A percentile compares a stretch with the other conserved stretches of the same genome.
These are phyloP conservation scores for Cyclocybe aegerita DNA, from an alignment of 768 basidiomycete species.

Conservation along the genomic window DNA sequence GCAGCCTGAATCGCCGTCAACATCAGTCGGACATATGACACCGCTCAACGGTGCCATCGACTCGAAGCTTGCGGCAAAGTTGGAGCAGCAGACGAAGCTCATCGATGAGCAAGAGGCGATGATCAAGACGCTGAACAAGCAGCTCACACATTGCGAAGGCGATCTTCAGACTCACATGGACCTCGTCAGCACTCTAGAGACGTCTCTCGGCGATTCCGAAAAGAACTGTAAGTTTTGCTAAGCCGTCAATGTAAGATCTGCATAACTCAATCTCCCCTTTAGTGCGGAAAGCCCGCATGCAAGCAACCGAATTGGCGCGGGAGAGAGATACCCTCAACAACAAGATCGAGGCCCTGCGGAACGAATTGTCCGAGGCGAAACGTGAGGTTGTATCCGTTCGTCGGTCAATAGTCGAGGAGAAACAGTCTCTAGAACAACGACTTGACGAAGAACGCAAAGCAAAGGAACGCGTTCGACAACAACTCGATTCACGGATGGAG, in stretches of 20 bases:
- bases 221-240: conserved; percentile 72
- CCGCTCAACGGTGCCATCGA: conserved; percentile 48
- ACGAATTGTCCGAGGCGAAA: conserved; percentile 75
- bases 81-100: conserved; percentile 75
- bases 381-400: conserved; percentile 77
- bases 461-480: conserved; percentile 87
- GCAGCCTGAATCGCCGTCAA: conserved; percentile 64
- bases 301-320: conserved; percentile 84
- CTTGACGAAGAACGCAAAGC: conserved; percentile 84
- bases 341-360: conserved; percentile 66
- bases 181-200: conserved; percentile 79
- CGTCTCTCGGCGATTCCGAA: conserved; percentile 87
- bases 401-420: conserved; percentile 83
- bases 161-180: conserved; percentile 93
- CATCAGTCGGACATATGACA: conserved; percentile 53
- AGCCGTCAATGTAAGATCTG: conserved; percentile 1
- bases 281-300: conserved; percentile 95
- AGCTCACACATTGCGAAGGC: conserved; percentile 88
- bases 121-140: conserved; percentile 94
- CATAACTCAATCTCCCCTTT: conserved; percentile 8
- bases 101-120: conserved; percentile 85
- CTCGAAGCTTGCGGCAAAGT: conserved; percentile 50
- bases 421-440: conserved; percentile 79
- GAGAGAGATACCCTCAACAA: conserved; percentile 76
- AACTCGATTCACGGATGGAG: conserved; percentile 86